Percentiles rank a stretch among this genome's conserved stretches.
phyloP scores from a whole-genome alignment of 495 filamentous ascomycete genomes.

The Penicillium antarcticum region DNA sequence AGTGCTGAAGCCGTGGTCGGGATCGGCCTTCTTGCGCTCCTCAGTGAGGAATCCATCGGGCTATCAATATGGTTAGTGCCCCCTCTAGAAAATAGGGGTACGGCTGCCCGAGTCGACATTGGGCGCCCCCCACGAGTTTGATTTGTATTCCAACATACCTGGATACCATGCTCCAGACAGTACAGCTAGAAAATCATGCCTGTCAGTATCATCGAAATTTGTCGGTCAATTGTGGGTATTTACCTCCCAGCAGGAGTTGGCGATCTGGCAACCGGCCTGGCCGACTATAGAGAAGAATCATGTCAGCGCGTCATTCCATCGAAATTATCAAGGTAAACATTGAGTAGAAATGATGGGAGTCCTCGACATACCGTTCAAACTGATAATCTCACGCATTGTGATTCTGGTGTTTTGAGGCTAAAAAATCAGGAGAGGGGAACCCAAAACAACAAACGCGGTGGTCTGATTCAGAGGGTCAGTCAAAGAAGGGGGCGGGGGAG shows the following conservation, averaged over 20 bases:
- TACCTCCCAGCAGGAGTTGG: conserved; percentile 99
- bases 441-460: conserved; percentile 34
- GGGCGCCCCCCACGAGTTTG: conserved; percentile 12
- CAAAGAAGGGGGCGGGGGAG: conserved; percentile 19
- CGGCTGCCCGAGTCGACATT: conserved; percentile 13
- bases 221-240: conserved; percentile 13
- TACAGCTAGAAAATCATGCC: conserved; percentile 66
- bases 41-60: conserved; percentile 98
- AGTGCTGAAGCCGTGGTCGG: conserved; percentile 97
- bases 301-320: conserved; percentile 19
- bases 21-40: conserved; percentile 93
- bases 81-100: conserved; percentile 17
- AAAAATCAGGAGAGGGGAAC: conserved; percentile 31
- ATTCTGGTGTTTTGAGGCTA: conserved; percentile 39
- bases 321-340: conserved; percentile 21
- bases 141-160: conserved; percentile 59
- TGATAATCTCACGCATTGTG: conserved; percentile 98
- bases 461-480: conserved; percentile 22
- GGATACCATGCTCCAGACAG: conserved; percentile 99
- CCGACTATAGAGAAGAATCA: conserved; percentile 63
- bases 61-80: conserved; percentile 46
- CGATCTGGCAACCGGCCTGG: conserved; percentile 99
- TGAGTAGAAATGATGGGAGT: background rate
- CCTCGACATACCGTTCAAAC: conserved; percentile 82
- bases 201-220: conserved; percentile 24